Evolutionary conservation across 345 rosid species (phyloP), one percentile per base, ranked within the genome.

Genomic region (Abelmoschus esculentus): DNA sequence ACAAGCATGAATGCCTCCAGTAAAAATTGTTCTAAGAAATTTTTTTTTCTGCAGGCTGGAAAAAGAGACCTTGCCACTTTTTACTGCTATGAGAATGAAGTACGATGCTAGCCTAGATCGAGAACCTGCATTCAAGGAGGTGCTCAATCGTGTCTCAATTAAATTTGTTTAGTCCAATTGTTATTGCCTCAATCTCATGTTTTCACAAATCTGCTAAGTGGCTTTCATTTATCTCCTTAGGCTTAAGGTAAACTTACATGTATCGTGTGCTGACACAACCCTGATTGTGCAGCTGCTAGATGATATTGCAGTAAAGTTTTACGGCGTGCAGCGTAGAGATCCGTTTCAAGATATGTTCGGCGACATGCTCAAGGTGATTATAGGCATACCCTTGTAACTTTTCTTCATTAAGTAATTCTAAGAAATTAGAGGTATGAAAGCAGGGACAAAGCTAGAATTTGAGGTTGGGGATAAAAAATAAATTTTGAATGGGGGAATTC

Each of bases 51-150:
- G 76, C 90, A 95, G 98, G 80, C 67, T 96, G 85, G 81, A 85
- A 84, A 90, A 93, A 82, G 98, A 90, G 78, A 96, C 99, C 18
- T 78, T 89, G 66, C 97, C 97, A 7, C 93, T 95, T 70, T 95
- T 95, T 83, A 89, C 84, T 58, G 87, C 86, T 93, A 74, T 91
- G 86, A 89, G 90, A 81, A 80, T 72, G 58, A 87, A 78, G 70
- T 95, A 75, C 82, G 90, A 80, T 83, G 42, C 91, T 12, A 78
- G 89, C 74, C 73, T 89, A 79, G 96, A 91, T 75, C 80, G 97
- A 73, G 98, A 96, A 59, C 92, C 90, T 13, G 79, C 87, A 70
- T 89, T 95, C 62, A 73, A 75, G 55, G 98, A 92, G 97, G 99
- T 91, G 72, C 54, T 67, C 18, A 40, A 8, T 66, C 69, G 8